Evolutionary conservation across 345 rosid species (phyloP), one percentile per base, ranked within the genome.

Genomic region (Eucalyptus cloeziana): DNA sequence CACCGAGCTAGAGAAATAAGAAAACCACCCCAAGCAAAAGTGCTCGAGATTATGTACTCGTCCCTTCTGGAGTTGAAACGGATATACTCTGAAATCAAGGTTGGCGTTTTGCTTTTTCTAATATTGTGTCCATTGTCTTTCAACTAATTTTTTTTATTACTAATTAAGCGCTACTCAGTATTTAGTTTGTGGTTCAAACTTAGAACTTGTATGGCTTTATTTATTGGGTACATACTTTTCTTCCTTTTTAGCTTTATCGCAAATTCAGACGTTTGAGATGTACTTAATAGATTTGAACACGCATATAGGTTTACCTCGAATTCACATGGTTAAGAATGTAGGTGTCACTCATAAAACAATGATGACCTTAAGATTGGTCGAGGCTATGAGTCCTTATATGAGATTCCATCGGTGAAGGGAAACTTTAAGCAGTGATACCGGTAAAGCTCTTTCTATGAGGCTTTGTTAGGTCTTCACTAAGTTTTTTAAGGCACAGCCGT

Each of bases 281-380:
- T 64, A 14, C 24, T 80, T 44, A 49, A 54, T 88, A 21, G 33
- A 56, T 89, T 86, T 89, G 45, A 86, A 11, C 19, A 40, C 43
- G 7, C 30, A 58, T 88, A 43, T n/a, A 15, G 71, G 21, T 79
- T 67, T 94, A 62, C 33, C 31, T 62, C 4, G 4, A n/a, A 30
- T 62, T 62, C 33, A 30, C 33, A n/a, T 62, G 19, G 33, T 62
- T 62, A 30, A 62, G 33, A 27, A 62, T 30, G 64, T 85, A 95
- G 99, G 96, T 95, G 96, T 87, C 95, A 95, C 88, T 92, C 96
- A 71, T 96, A 96, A 88, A 91, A 92, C 94, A 95, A 94, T 88
- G 98, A 96, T 64, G 96, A 96, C 93, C 94, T 96, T 88, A 97
- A 97, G 89, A 96, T 97, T 56, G 94, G 97, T 58, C 96, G 98